These are phyloP conservation scores for Tritrichomonas foetus DNA, from an alignment of 208 protist genomes.

Conservation along the genomic window DNA sequence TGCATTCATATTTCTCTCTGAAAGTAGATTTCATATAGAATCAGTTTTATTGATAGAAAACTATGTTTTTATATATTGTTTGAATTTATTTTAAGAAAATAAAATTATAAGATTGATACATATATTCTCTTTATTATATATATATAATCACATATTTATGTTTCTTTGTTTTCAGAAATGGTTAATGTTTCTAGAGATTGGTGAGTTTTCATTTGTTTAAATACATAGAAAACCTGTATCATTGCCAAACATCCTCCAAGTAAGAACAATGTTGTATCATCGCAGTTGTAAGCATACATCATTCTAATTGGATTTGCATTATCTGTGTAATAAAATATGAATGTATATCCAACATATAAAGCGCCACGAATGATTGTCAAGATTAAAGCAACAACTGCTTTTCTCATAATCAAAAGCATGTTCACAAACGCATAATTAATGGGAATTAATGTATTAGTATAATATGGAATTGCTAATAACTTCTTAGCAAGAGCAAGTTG, in stretches of 20 bases:
- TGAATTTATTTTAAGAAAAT: neutral
- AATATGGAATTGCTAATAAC: neutral
- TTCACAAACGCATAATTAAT: neutral
- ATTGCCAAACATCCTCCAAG: neutral
- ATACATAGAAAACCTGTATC: neutral
- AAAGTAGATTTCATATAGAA: neutral
- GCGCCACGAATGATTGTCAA: neutral
- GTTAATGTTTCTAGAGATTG: no score
- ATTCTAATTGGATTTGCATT: neutral
- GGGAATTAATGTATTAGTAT: neutral
- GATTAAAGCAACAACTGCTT: neutral
- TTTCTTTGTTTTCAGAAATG: no score
- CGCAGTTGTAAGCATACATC: neutral
- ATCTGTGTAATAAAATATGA: neutral
- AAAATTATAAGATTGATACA: neutral
- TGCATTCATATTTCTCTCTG: neutral
- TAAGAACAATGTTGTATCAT: neutral
- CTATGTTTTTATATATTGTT: neutral
- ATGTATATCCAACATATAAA: neutral
- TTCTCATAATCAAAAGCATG: neutral
- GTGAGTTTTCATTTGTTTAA: neutral
- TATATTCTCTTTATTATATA: neutral
- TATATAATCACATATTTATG: neutral
- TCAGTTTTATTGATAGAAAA: neutral
- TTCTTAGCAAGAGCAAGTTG: neutral